Evolutionary conservation across 257 asterid genomes (phyloP), one percentile per base, ranked within the genome.

Genomic region (Paulownia fortunei): DNA sequence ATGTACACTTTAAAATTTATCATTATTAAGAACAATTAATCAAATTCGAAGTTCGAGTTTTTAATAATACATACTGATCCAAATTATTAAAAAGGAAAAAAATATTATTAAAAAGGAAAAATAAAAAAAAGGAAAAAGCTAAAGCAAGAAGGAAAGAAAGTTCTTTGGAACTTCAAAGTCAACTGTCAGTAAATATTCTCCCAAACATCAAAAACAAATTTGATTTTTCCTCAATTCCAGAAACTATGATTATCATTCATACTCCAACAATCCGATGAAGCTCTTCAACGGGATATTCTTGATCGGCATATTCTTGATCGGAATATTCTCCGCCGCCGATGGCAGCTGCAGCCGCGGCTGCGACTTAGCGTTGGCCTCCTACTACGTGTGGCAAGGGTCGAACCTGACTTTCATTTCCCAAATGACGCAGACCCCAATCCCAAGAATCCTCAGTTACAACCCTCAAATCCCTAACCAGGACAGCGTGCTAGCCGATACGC

Each of bases 331-430:
- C 74, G 86, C 81, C 77, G 92, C 87, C 76, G 72, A 78, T 11
- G 86, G 84, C 80, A 76, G 80, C 36, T 94, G 99, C 82, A 71
- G 77, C 54, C 85, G 85, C 51, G 88, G 89, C 77, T 94, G 98
- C 79, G 89, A 81, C 79, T 49, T 87, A 44, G 97, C 99, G 39
- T 58, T 92, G 39, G 99, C 82, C 26, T 92, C 94, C 37, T 94
- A 86, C 90, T 76, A 72, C 79, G 69, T 92, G 6, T 76, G 85
- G 87, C 76, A 0, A 2, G 81, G 54, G 0, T 59, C 84, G 0
- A 76, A 80, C 79, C 71, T 91, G 4, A 75, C 84, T 59, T 24
- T 76, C 30, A 76, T 92, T 8, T 76, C 90, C 39, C 24, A 4
- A 3, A 10, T 82, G 78, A 83, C 84, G 8, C 39, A 55, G 15